Evolutionary conservation across 768 basidiomycete genomes (phyloP), one percentile per base, ranked within the genome.

Genomic region (Xanthoconium stramineum): DNA sequence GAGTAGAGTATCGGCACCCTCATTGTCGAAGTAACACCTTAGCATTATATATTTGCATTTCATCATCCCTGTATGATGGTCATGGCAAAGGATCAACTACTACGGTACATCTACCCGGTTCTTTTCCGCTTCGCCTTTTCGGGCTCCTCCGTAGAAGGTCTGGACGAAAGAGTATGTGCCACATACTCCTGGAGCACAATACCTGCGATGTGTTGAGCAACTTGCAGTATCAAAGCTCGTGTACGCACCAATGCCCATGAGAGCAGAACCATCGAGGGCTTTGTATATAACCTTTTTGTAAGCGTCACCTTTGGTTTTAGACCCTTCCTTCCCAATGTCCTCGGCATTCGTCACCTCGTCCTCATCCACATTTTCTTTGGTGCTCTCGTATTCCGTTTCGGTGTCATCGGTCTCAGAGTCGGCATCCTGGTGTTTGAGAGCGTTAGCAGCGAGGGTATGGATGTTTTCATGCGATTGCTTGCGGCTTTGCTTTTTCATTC

Each of bases 141-240:
- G 28, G 44, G 37, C n/a, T 53, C 57, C 5, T 48, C 48, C 28
- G 50, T 44, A 24, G 10, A 6, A 12, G 50, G 12, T 33, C 36
- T 47, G 2, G 56, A 56, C n/a, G 40, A 50, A 19, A 71, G 62
- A 3, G 61, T 50, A 20, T 73, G 72, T 10, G 74, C 77, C 17
- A 89, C 75, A 59, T 85, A 79, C 59, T 88, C 86, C 59, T 90
- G 87, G 15, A 89, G 69, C 20, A 89, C 67, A 73, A 90, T 83
- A 1, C 87, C 88, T 87, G 37, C 12, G 47, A 39, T 9, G n/a
- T 3, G 36, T 36, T 57, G 17, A 62, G 55, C 15, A 15, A 49
- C 24, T 33, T 8, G 29, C 39, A 8, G 12, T 50, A 44, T 19
- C 17, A 15, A 51, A 32, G 6, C 29, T 19, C 28, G 28, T 46